Evolutionary conservation across 768 basidiomycete genomes (phyloP), one percentile per base, ranked within the genome.

Genomic region (Pleurotus ostreatus): DNA sequence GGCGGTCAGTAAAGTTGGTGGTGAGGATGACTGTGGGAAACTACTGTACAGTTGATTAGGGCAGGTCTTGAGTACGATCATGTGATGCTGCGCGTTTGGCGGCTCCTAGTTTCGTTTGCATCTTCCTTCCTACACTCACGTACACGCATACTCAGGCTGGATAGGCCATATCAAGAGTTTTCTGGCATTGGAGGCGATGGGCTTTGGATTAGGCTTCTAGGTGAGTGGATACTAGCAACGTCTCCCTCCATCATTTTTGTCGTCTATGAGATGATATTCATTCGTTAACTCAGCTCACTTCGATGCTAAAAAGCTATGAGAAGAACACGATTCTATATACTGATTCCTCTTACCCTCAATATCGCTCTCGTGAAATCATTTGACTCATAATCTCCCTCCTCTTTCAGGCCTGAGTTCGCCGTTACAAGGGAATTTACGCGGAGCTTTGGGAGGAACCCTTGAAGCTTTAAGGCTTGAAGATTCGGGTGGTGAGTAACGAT

Each of bases 231-330:
- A 34, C 30, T 34, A 9, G 0, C 0, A 34, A 34, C 30, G 11
- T 11, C 8, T 34, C 9, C 30, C 11, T 3, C 11, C 30, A 9
- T 11, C 30, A 11, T 11, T 34, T 34, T 34, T 34, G 2, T 34
- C 9, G 25, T 11, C 39, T 57, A 0, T 22, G 16, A 46, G 56
- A 57, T 57, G 56, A 57, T 46, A 57, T n/a, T 48, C 9, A 16
- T 49, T 57, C 56, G 56, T 68, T 60, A 77, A 81, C 82, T 83
- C 82, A 83, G 82, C 82, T 83, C 82, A 83, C 82, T 82, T 83
- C 81, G 82, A 83, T 51, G 74, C 76, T 67, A 53, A 62, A 61
- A 61, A 78, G 71, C 70, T 59, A 77, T 78, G 82, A 83, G 82
- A 83, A 78, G 70, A 80, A 78, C 54, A 61, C 75, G 74, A 69